Base-by-base conservation (phyloP, 805 yeast species). In the Lachancea meyersii region DNA sequence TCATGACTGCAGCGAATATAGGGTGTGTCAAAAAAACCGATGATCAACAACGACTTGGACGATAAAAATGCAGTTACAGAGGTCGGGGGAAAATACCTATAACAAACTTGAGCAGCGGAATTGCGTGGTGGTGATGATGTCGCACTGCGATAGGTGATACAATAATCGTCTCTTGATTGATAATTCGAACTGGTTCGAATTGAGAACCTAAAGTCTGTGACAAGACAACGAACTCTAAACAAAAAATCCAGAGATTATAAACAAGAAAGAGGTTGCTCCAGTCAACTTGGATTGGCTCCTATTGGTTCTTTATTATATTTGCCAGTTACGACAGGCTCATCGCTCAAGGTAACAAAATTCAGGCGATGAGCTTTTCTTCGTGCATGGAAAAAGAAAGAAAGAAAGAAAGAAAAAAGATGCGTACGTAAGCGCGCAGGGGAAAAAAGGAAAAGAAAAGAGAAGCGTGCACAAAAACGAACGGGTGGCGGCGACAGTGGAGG, bases 341-440 rank as follows among this genome's bases (percentile, higher is more conserved):
- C 37, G 37, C 37, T 14, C 3, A 8, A 23, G 37, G 27, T 34
- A 22, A 34, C 28, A 22, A 22, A 31, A 14, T 31, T 31, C 35
- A 31, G 13, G 35, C 35, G 35, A 31, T 31, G 35, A 31, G 35
- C 35, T 13, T n/a, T n/a, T n/a, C n/a, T n/a, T n/a, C n/a, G n/a
- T 8, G 37, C 35, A 7, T 16, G 17, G 22, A 20, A 34, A 21
- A 34, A 34, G 27, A 34, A 34, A 34, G 21, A 21, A 34, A 21
- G 27, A n/a, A 7, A 8, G 35, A n/a, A n/a, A n/a, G n/a, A n/a
- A n/a, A n/a, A n/a, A n/a, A n/a, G n/a, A n/a, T n/a, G n/a, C n/a
- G n/a, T 26, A 26, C 28, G 13, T 26, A 26, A 26, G 28, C 28
- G 28, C n/a, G n/a, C n/a, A 21, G 21, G 21, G 27, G 21, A 34